These are phyloP conservation scores for Hanseniaspora thailandica DNA, from an alignment of 805 yeast species.

Conservation along the genomic window DNA sequence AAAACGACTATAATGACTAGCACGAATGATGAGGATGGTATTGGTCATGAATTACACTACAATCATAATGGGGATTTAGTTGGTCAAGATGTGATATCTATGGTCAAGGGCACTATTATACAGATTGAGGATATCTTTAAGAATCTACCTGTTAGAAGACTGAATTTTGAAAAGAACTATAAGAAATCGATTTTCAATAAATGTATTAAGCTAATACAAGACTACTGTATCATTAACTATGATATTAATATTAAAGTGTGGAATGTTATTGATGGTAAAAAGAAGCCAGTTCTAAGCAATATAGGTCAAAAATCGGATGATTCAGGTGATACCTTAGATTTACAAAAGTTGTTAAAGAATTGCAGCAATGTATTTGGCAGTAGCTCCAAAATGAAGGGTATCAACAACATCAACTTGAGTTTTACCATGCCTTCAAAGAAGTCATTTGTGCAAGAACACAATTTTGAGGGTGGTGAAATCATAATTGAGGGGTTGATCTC, in stretches of 20 bases:
- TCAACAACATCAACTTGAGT: conserved; percentile 38
- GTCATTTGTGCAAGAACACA: conserved; percentile 18
- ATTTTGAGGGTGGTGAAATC: conserved; percentile 16
- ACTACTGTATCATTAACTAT: conserved; percentile 52
- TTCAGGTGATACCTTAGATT: conserved; percentile 16
- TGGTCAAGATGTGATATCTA: conserved; percentile 34
- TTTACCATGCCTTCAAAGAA: conserved; percentile 24
- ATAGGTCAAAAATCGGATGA: conserved; percentile 27
- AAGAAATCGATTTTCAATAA: conserved; percentile 58
- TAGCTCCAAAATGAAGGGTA: conserved; percentile 41
- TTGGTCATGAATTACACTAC: conserved; percentile 50
- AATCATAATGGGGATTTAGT: conserved; percentile 43
- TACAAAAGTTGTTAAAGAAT: conserved; percentile 38
- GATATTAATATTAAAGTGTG: conserved; percentile 49
- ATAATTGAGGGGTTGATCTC: conserved; percentile 55
- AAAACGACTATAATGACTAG: conserved; percentile 31
- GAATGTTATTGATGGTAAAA: conserved; percentile 40
- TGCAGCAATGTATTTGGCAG: conserved; percentile 62
- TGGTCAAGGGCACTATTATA: conserved; percentile 62
- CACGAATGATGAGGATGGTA: conserved; percentile 43
- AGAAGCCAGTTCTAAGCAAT: conserved; percentile 40
- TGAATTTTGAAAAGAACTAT: conserved; percentile 53
- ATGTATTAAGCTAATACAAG: conserved; percentile 50
- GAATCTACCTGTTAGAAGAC: conserved; percentile 68
- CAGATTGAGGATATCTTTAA: conserved; percentile 48